Base-by-base conservation (phyloP, 2,329 filamentous ascomycete species). In the Ophiosphaerella korrae region DNA sequence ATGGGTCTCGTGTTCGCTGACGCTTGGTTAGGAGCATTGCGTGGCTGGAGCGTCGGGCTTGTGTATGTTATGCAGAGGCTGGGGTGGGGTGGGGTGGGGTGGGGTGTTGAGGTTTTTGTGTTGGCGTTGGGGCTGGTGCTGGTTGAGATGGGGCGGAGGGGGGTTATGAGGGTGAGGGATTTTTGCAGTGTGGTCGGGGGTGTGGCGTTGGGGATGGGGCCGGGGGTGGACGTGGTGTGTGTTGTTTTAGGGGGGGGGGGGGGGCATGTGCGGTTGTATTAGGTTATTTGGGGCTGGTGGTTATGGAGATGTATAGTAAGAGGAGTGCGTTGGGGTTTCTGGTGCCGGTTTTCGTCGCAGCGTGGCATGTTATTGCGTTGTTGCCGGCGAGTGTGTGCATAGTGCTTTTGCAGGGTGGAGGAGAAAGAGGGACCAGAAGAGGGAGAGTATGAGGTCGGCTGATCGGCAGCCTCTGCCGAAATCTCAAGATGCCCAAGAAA, bases 1-100 rank as follows among this genome's bases (percentile, higher is more conserved):
- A 71, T 73, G 68, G 70, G 68, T 24, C 54, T 73, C 9, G 57
- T 73, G n/a, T 29, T 69, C 70, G 1, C 50, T 71, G 2, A 67
- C 63, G 1, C 56, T 72, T 13, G n/a, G n/a, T n/a, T n/a, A 70
- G 67, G 40, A 68, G 71, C 44, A 61, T 70, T 45, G 66, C 69
- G 1, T 71, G 69, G 68, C 69, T 68, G 1, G 63, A 71, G 45
- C 45, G 62, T 3, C 48, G 68, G 18, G n/a, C 36, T 65, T 3
- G 53, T 65, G 7, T 46, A 58, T 34, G 55, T 71, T 3, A 63
- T 65, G 2, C 38, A 52, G 7, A 42, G n/a, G n/a, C n/a, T n/a
- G n/a, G n/a, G n/a, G n/a, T n/a, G n/a, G n/a, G n/a, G n/a, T n/a
- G n/a, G 42, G 4, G 42, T 64, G 34, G 43, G 52, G 3, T 40